Conservation (phyloP, 306 rosid species). For the Casuarina equisetifolia region DNA sequence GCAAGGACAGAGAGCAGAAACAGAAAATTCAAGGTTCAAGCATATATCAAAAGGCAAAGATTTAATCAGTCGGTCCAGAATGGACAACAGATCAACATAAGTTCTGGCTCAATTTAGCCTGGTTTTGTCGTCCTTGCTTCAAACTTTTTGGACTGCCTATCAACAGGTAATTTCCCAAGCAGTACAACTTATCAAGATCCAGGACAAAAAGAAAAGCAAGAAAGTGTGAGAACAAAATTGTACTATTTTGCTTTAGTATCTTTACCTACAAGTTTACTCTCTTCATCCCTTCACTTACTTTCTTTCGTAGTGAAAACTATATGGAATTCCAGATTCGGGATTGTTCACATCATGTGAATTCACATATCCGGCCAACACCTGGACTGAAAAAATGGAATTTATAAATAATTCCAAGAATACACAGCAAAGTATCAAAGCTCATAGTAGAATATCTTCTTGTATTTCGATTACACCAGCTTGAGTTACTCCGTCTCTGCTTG, state of each 20-base stretch:
- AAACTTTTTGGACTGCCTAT: not conserved
- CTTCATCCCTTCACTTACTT: not conserved
- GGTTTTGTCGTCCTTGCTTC: not conserved
- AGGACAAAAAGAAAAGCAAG: not conserved
- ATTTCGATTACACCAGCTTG: not conserved
- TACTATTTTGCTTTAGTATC: not conserved
- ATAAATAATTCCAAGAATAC: not conserved
- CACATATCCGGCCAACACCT: not conserved
- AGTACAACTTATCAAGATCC: not conserved
- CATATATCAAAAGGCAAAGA: not conserved
- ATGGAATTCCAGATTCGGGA: not conserved
- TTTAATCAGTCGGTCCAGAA: not conserved
- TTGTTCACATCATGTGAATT: not conserved
- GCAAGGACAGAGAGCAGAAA: not conserved
- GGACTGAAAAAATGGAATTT: not conserved
- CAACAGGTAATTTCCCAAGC: not conserved
- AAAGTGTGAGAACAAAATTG: not conserved
- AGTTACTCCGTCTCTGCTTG: not conserved
- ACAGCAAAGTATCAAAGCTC: not conserved
- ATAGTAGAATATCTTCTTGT: not conserved
- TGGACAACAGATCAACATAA: not conserved
- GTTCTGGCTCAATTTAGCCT: not conserved
- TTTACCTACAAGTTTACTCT: not conserved
- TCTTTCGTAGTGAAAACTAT: not conserved
- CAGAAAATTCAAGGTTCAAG: not conserved